These are phyloP conservation scores for Penicillium corylophilum DNA, from an alignment of 2,329 filamentous ascomycete species.

Conservation along the genomic window DNA sequence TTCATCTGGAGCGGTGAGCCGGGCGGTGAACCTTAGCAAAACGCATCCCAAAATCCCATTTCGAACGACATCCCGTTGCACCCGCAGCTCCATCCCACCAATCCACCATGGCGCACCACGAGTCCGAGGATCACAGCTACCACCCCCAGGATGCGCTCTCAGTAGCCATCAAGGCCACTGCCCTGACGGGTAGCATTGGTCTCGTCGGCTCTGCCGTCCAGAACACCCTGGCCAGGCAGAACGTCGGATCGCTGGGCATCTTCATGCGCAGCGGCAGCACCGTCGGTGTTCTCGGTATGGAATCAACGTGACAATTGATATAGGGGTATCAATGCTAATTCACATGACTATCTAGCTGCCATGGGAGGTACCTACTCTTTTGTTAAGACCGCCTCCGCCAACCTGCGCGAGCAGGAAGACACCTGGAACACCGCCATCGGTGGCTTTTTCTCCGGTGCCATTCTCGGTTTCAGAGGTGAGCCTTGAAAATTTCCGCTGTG, in stretches of 20 bases:
- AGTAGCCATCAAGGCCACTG: constrained; percentile 62
- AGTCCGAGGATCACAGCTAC: constrained; percentile 54
- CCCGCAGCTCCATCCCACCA: constrained; percentile 27
- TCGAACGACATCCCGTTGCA: constrained; percentile 24
- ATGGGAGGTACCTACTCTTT: constrained; percentile 77
- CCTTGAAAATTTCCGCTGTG: constrained; percentile 5
- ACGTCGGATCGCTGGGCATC: constrained; percentile 76
- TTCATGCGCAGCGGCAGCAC: constrained; percentile 76
- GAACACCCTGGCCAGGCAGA: constrained; percentile 81
- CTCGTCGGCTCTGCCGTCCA: constrained; percentile 74
- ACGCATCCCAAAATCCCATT: constrained; percentile 29
- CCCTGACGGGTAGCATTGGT: constrained; percentile 67
- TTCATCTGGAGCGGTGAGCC: constrained; percentile 8
- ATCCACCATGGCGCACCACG: constrained; percentile 50
- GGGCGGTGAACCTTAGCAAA: constrained; percentile 30
- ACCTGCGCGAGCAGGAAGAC: constrained; percentile 83
- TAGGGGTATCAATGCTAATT: constrained; percentile 9
- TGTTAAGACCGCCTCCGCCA: constrained; percentile 71
- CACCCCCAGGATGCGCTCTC: constrained; percentile 73
- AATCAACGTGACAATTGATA: constrained; percentile 7
- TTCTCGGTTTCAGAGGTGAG: constrained; percentile 71
- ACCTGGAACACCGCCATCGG: constrained; percentile 70
- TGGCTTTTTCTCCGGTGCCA: constrained; percentile 72
- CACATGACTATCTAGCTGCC: constrained; percentile 53
- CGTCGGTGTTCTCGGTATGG: constrained; percentile 66